A percentile compares a stretch with the other conserved stretches of the same genome.
Evolutionary conservation across 2,329 filamentous ascomycete species (phyloP).

Genomic region (Westerdykella aurantiaca): DNA sequence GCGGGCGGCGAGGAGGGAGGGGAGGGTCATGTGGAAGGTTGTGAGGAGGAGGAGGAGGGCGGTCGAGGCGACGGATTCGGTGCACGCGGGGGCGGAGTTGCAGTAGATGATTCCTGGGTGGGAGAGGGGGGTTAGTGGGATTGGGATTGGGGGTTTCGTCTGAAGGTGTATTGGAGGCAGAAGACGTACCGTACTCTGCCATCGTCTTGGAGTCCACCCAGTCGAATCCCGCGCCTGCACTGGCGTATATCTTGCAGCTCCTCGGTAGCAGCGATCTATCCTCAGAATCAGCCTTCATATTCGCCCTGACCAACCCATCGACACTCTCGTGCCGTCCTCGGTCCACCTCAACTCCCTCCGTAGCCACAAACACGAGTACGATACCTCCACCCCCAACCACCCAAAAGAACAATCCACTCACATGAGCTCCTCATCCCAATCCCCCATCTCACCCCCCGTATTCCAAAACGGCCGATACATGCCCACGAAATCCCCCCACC

Average conservation of each 20-base stretch:
- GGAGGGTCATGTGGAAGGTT: slow-evolving; percentile 62
- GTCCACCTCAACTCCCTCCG: background rate
- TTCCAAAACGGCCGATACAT: slow-evolving; percentile 59
- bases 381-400: background rate
- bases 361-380: background rate
- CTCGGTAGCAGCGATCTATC: slow-evolving; percentile 43
- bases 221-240: slow-evolving; percentile 58
- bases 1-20: slow-evolving; percentile 55
- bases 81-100: slow-evolving; percentile 64
- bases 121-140: background rate
- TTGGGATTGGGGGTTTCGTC: background rate
- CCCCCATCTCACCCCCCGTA: slow-evolving; percentile 60
- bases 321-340: background rate
- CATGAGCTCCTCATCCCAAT: slow-evolving; percentile 57
- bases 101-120: slow-evolving; percentile 60
- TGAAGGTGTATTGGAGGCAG: background rate
- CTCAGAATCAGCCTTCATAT: background rate
- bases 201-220: slow-evolving; percentile 58
- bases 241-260: slow-evolving; percentile 53
- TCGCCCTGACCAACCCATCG: background rate
- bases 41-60: slow-evolving; percentile 63
- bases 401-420: slow-evolving; percentile 6
- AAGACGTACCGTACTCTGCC: slow-evolving; percentile 51
- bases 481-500: slow-evolving; percentile 41
- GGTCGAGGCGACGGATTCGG: slow-evolving; percentile 68